Evolutionary conservation across 1,284 basidiomycete species (phyloP).

Genomic region (Laetiporus sulphureus): DNA sequence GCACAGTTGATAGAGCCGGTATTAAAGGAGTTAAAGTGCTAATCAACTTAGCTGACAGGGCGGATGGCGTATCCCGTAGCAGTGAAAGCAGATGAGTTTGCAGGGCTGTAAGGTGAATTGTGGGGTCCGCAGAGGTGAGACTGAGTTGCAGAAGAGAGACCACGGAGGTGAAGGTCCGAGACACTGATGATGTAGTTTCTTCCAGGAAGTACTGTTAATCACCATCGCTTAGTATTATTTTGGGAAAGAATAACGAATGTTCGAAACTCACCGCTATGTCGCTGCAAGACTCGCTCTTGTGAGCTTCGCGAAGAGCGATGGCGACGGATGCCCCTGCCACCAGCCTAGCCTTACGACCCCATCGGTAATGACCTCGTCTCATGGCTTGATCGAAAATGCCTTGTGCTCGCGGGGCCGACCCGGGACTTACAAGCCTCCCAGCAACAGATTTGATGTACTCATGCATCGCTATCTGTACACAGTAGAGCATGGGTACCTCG

Average conservation of each 20-base stretch:
- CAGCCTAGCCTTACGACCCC: slow-evolving; percentile 63
- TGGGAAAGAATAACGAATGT: too few species aligned
- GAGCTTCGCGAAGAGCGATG: slow-evolving; percentile 61
- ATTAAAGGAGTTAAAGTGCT: slow-evolving; percentile 34
- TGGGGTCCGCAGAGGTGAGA: slow-evolving; percentile 38
- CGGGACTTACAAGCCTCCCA: slow-evolving; percentile 45
- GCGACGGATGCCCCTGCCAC: slow-evolving; percentile 60
- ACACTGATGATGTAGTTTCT: slow-evolving; percentile 42
- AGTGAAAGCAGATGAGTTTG: slow-evolving; percentile 38
- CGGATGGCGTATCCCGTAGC: slow-evolving; percentile 21
- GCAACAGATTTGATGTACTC: slow-evolving; percentile 55
- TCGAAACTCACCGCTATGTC: slow-evolving; percentile 54
- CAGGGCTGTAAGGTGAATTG: slow-evolving; percentile 37
- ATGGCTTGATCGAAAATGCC: slow-evolving; percentile 61
- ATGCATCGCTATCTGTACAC: slow-evolving; percentile 48
- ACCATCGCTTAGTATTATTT: too few species aligned
- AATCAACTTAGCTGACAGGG: slow-evolving; percentile 32
- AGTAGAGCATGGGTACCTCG: too few species aligned
- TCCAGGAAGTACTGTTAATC: slow-evolving; percentile 50
- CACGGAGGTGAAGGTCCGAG: slow-evolving; percentile 49
- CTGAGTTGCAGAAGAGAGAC: slow-evolving; percentile 39
- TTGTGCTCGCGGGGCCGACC: slow-evolving; percentile 52
- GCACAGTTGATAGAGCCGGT: slow-evolving; percentile 34
- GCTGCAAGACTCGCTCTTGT: slow-evolving; percentile 54
- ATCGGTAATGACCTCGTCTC: slow-evolving; percentile 46